phyloP scores from a whole-genome alignment of 768 basidiomycete genomes.

The Phaffia tasmanica region DNA sequence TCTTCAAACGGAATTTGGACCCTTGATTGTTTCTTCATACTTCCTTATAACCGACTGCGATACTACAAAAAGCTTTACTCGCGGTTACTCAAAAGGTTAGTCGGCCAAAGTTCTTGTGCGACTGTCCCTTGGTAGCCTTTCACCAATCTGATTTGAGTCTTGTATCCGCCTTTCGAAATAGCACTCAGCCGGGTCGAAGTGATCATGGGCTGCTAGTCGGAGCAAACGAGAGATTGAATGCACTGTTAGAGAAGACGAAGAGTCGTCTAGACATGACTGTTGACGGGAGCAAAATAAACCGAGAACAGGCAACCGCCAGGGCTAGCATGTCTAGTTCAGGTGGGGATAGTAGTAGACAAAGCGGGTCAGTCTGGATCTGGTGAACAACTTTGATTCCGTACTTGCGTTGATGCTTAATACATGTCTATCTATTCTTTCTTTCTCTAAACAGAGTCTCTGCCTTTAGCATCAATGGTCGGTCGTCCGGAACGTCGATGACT shows the following conservation, averaged over 20 bases:
- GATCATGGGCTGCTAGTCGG: constrained; percentile 71
- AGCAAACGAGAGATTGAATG: constrained; percentile 70
- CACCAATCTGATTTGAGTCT: background rate
- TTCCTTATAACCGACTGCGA: constrained; percentile 70
- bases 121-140: background rate
- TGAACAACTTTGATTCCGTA: constrained; percentile 26
- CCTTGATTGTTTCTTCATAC: constrained; percentile 71
- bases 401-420: background rate
- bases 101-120: background rate
- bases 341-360: constrained; percentile 29
- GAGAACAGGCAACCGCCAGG: constrained; percentile 9
- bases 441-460: too few species aligned
- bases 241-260: constrained; percentile 57
- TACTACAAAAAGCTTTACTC: constrained; percentile 89
- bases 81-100: constrained; percentile 56
- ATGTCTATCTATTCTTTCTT: constrained; percentile 30
- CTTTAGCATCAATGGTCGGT: too few species aligned
- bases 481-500: too few species aligned
- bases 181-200: constrained; percentile 57
- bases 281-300: constrained; percentile 32
- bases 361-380: constrained; percentile 33
- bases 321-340: constrained; percentile 45
- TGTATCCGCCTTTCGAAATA: background rate
- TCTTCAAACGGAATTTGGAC: constrained; percentile 50
- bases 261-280: constrained; percentile 50